Evolutionary conservation across 2,329 filamentous ascomycete genomes (phyloP).

Genomic region (Trichoderma citrinoviride): DNA sequence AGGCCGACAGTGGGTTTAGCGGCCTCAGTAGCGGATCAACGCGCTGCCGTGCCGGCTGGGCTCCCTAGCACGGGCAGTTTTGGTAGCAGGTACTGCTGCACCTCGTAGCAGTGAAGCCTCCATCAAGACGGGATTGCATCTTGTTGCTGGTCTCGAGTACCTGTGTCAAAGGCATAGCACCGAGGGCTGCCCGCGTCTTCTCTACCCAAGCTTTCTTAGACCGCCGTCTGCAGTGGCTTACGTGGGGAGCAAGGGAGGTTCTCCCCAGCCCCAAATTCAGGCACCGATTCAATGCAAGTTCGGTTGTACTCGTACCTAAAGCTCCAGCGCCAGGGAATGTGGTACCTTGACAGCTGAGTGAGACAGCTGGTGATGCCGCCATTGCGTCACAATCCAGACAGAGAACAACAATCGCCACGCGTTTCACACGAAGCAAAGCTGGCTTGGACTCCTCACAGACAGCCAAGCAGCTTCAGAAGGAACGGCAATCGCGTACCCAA

Average conservation of each 20-base stretch:
- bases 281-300: not conserved
- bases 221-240: not conserved
- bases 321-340: slow-evolving; percentile 21
- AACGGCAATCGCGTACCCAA: not conserved
- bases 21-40: slow-evolving; percentile 26
- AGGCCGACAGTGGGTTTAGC: slow-evolving; percentile 14
- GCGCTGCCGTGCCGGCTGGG: slow-evolving; percentile 25
- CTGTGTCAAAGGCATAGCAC: not conserved
- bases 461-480: not conserved
- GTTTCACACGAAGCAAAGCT: slow-evolving; percentile 15
- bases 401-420: slow-evolving; percentile 14
- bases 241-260: not conserved
- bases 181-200: not conserved
- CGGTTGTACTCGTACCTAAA: slow-evolving; percentile 11
- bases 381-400: slow-evolving; percentile 26
- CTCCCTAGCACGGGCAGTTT: too few species aligned
- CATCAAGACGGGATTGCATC: not conserved
- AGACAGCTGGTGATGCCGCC: slow-evolving; percentile 20
- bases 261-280: slow-evolving; percentile 1
- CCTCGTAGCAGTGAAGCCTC: not conserved
- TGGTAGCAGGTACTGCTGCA: too few species aligned
- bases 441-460: not conserved
- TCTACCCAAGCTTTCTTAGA: not conserved
- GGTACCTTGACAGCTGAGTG: not conserved
- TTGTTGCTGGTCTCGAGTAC: not conserved